These are phyloP conservation scores for Ophiostoma ulmi DNA, from an alignment of 2,329 filamentous ascomycete genomes.

Conservation along the genomic window DNA sequence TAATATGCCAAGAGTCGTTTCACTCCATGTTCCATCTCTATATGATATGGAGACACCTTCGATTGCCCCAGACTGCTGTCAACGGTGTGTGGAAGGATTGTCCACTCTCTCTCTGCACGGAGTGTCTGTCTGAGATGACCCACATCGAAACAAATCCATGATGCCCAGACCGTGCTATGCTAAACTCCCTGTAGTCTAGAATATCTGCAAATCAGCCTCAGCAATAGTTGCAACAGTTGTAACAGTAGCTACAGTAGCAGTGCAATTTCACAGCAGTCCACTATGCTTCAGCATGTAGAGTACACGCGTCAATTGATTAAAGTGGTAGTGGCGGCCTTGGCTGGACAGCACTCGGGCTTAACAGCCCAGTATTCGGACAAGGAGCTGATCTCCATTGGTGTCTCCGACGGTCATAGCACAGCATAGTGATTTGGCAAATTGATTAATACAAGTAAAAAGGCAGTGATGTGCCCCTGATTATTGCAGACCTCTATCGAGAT, in stretches of 20 bases:
- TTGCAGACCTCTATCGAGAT: background rate
- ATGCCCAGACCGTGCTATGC: background rate
- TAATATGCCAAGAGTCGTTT: slow-evolving; percentile 10
- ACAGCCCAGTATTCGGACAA: slow-evolving; percentile 11
- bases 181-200: too few species aligned
- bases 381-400: background rate
- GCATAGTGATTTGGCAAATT: background rate
- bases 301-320: background rate
- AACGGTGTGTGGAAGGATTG: too few species aligned
- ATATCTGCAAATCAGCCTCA: background rate
- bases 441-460: background rate
- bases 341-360: slow-evolving; percentile 9
- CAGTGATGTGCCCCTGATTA: background rate
- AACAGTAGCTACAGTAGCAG: background rate
- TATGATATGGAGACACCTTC: background rate
- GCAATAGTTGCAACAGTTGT: too few species aligned
- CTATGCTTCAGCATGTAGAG: background rate
- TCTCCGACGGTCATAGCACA: slow-evolving; percentile 1
- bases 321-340: background rate
- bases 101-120: background rate
- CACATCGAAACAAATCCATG: slow-evolving; percentile 5
- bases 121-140: background rate
- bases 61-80: too few species aligned
- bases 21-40: background rate
- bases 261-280: background rate